These are phyloP conservation scores for Ophiostoma novo-ulmi DNA, from an alignment of 2,329 filamentous ascomycete species.

Conservation along the genomic window DNA sequence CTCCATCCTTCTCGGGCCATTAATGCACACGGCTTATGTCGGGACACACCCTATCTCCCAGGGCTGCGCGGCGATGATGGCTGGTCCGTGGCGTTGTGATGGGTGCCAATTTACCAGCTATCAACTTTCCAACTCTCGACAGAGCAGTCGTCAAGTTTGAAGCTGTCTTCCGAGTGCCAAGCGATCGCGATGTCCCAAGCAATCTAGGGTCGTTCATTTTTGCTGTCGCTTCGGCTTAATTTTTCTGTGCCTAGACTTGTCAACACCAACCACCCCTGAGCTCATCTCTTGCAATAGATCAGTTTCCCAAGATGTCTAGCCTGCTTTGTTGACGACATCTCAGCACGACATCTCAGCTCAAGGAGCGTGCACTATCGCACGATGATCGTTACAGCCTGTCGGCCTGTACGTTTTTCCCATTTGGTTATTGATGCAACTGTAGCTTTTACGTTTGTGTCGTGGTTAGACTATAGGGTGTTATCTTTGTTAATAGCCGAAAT, in stretches of 20 bases:
- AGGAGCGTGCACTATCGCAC: neutral
- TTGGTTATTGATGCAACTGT: neutral
- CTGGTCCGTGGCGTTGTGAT: neutral
- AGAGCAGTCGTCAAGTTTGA: neutral
- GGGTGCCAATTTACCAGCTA: neutral
- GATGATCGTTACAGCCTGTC: neutral
- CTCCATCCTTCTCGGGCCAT: neutral
- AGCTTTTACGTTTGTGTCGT: neutral
- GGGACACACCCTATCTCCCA: neutral
- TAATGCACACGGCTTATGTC: neutral
- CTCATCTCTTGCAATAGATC: neutral
- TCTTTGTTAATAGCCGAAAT: neutral
- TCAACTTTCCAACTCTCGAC: neutral
- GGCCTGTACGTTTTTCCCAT: neutral
- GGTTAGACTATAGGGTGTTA: neutral
- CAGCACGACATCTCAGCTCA: neutral
- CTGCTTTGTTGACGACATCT: slow-evolving; percentile 1
- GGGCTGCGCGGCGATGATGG: neutral
- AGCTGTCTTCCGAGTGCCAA: neutral
- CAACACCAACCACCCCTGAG: neutral
- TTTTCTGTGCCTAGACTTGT: neutral
- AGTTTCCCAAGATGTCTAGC: neutral
- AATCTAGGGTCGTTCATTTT: neutral
- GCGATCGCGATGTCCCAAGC: neutral
- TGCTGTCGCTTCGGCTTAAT: neutral